Conservation (phyloP, 2,329 filamentous ascomycete species). For the Mariannaea sp. region DNA sequence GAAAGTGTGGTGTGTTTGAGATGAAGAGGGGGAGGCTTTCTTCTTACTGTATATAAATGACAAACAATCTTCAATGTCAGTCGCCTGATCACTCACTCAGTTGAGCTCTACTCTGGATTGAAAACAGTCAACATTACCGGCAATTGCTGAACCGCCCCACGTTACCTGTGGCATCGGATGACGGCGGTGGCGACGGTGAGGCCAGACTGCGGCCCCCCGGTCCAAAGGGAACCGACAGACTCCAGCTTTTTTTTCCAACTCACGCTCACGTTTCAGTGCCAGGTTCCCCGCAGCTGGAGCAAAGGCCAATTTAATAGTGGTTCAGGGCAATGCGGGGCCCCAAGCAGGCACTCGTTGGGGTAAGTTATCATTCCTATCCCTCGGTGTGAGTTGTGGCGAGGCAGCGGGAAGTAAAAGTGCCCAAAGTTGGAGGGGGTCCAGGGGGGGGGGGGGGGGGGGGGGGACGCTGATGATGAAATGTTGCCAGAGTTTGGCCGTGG, state of each 20-base stretch:
- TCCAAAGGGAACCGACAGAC: background rate
- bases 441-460: background rate
- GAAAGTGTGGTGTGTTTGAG: no score
- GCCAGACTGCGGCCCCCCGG: conserved; percentile 1
- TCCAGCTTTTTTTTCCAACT: no score
- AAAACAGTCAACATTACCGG: background rate
- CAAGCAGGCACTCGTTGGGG: conserved; percentile 7
- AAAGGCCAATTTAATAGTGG: background rate
- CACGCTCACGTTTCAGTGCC: no score
- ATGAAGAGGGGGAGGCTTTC: no score
- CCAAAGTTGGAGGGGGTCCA: conserved; percentile 1
- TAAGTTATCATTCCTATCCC: background rate
- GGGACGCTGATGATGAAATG: background rate
- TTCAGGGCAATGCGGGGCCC: conserved; percentile 12
- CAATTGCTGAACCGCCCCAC: background rate
- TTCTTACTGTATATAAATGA: no score
- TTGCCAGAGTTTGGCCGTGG: no score
- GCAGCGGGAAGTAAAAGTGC: background rate
- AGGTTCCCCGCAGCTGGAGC: conserved; percentile 15
- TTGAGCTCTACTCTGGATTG: no score
- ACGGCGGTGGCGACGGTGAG: background rate
- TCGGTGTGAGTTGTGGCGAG: background rate
- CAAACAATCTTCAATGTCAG: background rate
- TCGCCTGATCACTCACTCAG: conserved; percentile 14
- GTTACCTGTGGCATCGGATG: background rate